Base-by-base conservation (phyloP, 2,329 filamentous ascomycete species). In the Tolypocladium tropicale region DNA sequence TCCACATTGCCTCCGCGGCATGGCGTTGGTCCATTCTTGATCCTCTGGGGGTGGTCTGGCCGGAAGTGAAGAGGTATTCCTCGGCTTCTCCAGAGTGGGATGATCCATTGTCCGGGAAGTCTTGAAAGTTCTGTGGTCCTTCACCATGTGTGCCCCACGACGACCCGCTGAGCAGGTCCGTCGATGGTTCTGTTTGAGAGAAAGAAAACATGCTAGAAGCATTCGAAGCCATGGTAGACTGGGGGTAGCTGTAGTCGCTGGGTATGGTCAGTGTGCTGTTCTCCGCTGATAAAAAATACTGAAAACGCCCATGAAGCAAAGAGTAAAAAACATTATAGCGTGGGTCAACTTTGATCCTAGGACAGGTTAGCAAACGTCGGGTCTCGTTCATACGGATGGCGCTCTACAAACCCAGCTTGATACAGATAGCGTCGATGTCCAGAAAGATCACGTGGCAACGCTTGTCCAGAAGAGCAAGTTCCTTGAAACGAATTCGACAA, bases 61-160 rank as follows among this genome's bases (percentile, higher is more conserved):
- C 78, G 69, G 79, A 79, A 64, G 75, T 73, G 68, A 77, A 79
- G 64, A 77, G 69, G 69, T 74, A 79, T 56, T 82, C 79, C 72
- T 82, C 80, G 64, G 74, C 63, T 60, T 82, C 79, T 76, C 76
- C 77, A 64, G 74, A 70, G 62, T 75, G 73, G 62, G 71, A 70
- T 60, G 76, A 77, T 73, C 74, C 76, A 66, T 74, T 72, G 64
- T 78, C 76, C 67, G 75, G 71, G 68, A 76, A 78, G 62, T 78
- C 76, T 69, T 74, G 74, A 69, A 81, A 80, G 78, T 79, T 80
- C 77, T 82, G 80, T 79, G 78, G 65, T 66, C 78, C 79, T 78
- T 83, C 80, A 74, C 72, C 72, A 74, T 78, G 72, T 67, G 76
- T 67, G 64, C 77, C 79, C 80, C 80, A 83, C 66, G 78, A 73